These are phyloP conservation scores for Suillus bovinus DNA, from an alignment of 768 basidiomycete genomes.

Conservation along the genomic window DNA sequence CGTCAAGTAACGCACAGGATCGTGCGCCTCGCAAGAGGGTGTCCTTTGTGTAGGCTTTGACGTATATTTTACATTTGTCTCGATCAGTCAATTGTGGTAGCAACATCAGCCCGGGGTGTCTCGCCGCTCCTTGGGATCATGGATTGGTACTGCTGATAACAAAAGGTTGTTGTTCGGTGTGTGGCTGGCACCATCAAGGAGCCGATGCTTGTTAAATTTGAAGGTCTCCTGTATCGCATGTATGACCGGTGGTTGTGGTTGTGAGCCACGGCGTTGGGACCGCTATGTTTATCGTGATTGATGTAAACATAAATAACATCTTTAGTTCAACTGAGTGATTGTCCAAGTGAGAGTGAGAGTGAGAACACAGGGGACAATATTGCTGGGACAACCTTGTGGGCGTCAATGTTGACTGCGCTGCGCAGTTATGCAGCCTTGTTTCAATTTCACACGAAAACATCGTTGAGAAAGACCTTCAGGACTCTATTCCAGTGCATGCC, in stretches of 20 bases:
- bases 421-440: background rate
- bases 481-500: background rate
- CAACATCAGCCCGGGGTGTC: background rate
- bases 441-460: background rate
- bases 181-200: background rate
- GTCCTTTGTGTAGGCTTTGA: constrained; percentile 29
- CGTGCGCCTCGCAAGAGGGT: constrained; percentile 34
- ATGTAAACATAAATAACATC: background rate
- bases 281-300: background rate
- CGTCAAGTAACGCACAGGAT: constrained; percentile 12
- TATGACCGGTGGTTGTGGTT: background rate
- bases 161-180: background rate
- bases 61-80: constrained; percentile 1
- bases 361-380: background rate
- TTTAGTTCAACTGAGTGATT: background rate
- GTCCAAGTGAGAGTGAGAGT: background rate
- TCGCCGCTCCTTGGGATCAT: background rate
- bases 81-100: constrained; percentile 1
- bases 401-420: background rate
- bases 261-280: background rate
- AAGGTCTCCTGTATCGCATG: background rate
- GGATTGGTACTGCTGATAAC: background rate
- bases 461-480: background rate
- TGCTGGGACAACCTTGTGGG: background rate
- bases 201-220: background rate